phyloP scores from a whole-genome alignment of 2,329 filamentous ascomycete genomes.

The Pyrenochaeta sp. region DNA sequence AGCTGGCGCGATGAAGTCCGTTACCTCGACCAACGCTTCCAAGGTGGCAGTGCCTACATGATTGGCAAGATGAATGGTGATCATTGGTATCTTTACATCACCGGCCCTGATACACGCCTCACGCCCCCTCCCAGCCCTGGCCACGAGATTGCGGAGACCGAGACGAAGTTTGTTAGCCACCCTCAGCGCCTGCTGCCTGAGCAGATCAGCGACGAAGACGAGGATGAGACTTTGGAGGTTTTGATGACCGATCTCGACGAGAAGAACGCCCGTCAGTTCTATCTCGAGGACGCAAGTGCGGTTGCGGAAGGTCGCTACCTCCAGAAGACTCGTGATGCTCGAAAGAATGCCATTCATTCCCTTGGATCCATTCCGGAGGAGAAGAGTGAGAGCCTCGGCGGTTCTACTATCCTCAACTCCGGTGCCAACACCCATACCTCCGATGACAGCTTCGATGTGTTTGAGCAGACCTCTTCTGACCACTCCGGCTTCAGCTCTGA shows the following conservation, averaged over 20 bases:
- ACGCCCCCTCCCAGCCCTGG: conserved; percentile 83
- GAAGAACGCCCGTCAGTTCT: conserved; percentile 72
- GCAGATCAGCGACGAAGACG: conserved; percentile 56
- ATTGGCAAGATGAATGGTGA: conserved; percentile 99
- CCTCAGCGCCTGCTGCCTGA: conserved; percentile 63
- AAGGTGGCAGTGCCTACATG: conserved; percentile 96
- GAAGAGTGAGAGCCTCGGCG: conserved; percentile 48
- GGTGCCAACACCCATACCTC: conserved; percentile 53
- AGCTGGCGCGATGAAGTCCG: conserved; percentile 98
- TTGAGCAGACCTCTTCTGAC: conserved; percentile 75
- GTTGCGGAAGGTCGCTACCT: conserved; percentile 84
- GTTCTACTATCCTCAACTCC: conserved; percentile 47
- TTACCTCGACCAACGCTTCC: conserved; percentile 89
- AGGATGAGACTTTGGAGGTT: conserved; percentile 79
- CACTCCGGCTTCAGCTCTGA: conserved; percentile 66
- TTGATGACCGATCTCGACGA: conserved; percentile 74
- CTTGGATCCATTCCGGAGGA: conserved; percentile 67
- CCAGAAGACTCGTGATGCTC: conserved; percentile 70
- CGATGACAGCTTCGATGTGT: conserved; percentile 77
- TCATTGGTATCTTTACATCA: conserved; percentile 98
- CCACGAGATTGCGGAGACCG: conserved; percentile 60
- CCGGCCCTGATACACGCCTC: conserved; percentile 79
- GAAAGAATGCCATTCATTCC: conserved; percentile 66
- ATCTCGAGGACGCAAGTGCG: conserved; percentile 83
- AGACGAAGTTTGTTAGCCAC: conserved; percentile 67